Base-by-base conservation (phyloP, 2,329 filamentous ascomycete genomes). In the Penicillium sp. region DNA sequence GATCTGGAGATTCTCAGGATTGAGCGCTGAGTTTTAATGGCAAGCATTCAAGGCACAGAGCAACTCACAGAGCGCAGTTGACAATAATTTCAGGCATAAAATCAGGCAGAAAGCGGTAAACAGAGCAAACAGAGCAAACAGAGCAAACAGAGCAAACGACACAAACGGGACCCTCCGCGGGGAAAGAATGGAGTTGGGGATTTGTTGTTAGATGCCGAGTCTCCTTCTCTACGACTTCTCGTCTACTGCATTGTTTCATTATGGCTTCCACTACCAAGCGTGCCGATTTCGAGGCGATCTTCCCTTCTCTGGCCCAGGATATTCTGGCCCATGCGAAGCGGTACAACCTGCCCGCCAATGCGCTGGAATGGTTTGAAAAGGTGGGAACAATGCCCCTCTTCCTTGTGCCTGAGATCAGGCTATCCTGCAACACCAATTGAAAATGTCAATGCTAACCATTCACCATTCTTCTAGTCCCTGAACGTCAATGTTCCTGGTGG, bases 401-500 rank as follows among this genome's bases (percentile, higher is more conserved):
- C 9, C 14, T 39, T 51, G 14, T 13, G 3, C 19, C 19, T 46
- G 5, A 18, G 24, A 28, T 5, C 24, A 28, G 10, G 24, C 5
- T 10, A 5, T 28, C 24, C 29, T 13, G 9, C 5, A 7, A 48
- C 21, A 6, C 24, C 23, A 45, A 44, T 55, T 11, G 42, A 31
- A n/a, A n/a, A n/a, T n/a, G n/a, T 36, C 13, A 5, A 56, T 21
- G 28, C 51, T 18, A 31, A 28, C 53, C 60, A 39, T 52, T 14
- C 2, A 24, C 18, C 11, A 16, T 26, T 10, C 44, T 13, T 19
- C 16, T 63, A 97, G 91, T 88, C 84, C 58, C 83, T 97, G 68
- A 84, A 92, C 71, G 83, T 86, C 79, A 99, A 99, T 79, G 86
- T 91, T 6, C 80, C 94, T 50, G 94, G 94, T 66, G 94, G 94